A percentile compares a stretch with the other conserved stretches of the same genome.
Conservation (phyloP, 768 basidiomycete species). For the Calocybe cyanea region DNA sequence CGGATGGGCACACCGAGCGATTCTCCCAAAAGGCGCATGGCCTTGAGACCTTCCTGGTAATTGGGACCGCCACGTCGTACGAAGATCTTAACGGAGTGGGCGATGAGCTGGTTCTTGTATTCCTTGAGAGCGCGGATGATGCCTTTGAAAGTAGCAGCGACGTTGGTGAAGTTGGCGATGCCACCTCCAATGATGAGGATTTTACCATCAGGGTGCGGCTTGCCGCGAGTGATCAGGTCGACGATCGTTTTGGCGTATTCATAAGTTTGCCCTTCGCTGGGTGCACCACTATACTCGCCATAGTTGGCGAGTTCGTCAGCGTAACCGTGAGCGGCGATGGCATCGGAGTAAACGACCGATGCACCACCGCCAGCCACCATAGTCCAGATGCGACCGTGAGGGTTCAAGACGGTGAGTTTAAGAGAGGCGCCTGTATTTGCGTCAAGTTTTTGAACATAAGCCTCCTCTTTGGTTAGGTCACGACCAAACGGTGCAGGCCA, state of each 20-base stretch:
- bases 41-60: constrained; percentile 97
- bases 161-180: constrained; percentile 99
- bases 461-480: constrained; percentile 97
- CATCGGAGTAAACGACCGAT: constrained; percentile 66
- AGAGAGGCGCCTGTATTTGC: constrained; percentile 96
- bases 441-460: constrained; percentile 98
- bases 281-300: constrained; percentile 98
- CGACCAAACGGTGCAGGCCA: constrained; percentile 97
- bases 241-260: constrained; percentile 99
- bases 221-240: constrained; percentile 92
- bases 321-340: constrained; percentile 88
- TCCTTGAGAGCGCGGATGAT: constrained; percentile 97
- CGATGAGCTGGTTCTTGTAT: constrained; percentile 80
- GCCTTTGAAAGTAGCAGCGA: constrained; percentile 99
- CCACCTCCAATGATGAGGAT: constrained; percentile 99
- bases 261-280: constrained; percentile 97
- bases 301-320: constrained; percentile 99
- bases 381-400: constrained; percentile 96
- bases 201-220: constrained; percentile 83
- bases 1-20: constrained; percentile 95
- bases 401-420: constrained; percentile 95
- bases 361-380: constrained; percentile 99
- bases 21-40: constrained; percentile 96
- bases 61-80: constrained; percentile 98
- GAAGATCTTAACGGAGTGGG: constrained; percentile 88